Base-by-base conservation (phyloP, 371 early-diverging fungal genomes). In the Syncephalastrum contaminatum region DNA sequence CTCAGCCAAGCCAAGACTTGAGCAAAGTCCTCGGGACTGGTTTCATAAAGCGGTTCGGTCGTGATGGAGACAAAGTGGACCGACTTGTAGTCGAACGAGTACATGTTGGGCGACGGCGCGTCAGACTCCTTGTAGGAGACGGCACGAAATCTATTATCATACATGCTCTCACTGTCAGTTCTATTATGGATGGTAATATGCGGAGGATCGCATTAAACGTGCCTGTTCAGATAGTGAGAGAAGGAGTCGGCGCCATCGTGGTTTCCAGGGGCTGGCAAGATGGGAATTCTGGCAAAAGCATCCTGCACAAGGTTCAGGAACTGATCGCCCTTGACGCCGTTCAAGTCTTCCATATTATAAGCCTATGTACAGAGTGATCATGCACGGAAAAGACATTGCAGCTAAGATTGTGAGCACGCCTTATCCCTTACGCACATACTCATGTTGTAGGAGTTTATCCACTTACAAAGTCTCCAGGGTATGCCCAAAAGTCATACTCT, bases 401-500 rank as follows among this genome's bases (percentile, higher is more conserved):
- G 36, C 50, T 30, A 0, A 4, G 30, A 25, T 5, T 49, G 12
- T 48, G 20, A 25, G 19, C 49, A 24, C 21, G 49, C 30, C 27
- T 25, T 25, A 24, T 36, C 19, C 14, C n/a, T 21, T 36, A 14
- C 36, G 10, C 36, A 30, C 36, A 15, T 25, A 4, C 5, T 16
- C 30, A 19, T 13, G 27, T 20, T 14, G n/a, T 12, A 30, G 36
- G 36, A 30, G 36, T 0, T 10, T 8, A 30, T 30, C 3, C 50
- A 36, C 25, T 63, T 64, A 18, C 67, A 52, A 58, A 53, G 13
- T 52, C 53, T 16, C 72, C 72, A 53, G 65, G 58, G n/a, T 69
- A 46, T 13, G 72, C 61, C 22, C 68, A 14, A 43, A 72, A 72
- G 21, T 72, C 72, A 49, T 63, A 72, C 1, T 63, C 56, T 19